Evolutionary conservation across 805 yeast genomes (phyloP).

Genomic region (Schwanniomyces occidentalis): DNA sequence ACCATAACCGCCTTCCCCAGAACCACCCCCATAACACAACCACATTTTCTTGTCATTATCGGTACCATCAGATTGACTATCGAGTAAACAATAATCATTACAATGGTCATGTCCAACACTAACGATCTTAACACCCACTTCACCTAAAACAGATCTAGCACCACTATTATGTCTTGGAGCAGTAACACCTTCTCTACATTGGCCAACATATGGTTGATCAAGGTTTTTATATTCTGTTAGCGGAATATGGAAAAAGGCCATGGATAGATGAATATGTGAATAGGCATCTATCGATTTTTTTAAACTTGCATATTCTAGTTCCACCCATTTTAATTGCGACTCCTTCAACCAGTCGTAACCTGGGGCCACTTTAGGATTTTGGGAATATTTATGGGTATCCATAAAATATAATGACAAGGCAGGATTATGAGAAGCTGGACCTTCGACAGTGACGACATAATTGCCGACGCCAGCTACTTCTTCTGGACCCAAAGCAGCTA

Average conservation of each 20-base stretch:
- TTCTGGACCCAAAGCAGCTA: slow-evolving; percentile 62
- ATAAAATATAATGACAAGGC: slow-evolving; percentile 69
- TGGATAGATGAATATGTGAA: slow-evolving; percentile 52
- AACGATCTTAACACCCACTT: slow-evolving; percentile 71
- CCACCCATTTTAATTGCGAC: slow-evolving; percentile 62
- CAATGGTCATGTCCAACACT: slow-evolving; percentile 95
- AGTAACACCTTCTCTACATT: slow-evolving; percentile 67
- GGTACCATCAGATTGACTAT: slow-evolving; percentile 23
- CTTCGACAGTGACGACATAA: slow-evolving; percentile 57
- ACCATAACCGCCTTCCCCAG: slow-evolving; percentile 95
- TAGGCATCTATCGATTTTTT: slow-evolving; percentile 30
- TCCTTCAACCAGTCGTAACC: slow-evolving; percentile 88
- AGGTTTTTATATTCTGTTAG: slow-evolving; percentile 74
- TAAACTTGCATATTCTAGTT: slow-evolving; percentile 27
- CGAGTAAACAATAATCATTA: slow-evolving; percentile 82
- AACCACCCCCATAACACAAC: slow-evolving; percentile 93
- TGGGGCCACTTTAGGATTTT: slow-evolving; percentile 60
- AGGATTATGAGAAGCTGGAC: slow-evolving; percentile 33
- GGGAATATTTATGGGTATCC: slow-evolving; percentile 81
- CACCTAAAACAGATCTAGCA: slow-evolving; percentile 56
- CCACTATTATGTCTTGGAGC: slow-evolving; percentile 75
- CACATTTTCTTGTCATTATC: slow-evolving; percentile 47
- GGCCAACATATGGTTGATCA: slow-evolving; percentile 56
- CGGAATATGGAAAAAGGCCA: slow-evolving; percentile 97
- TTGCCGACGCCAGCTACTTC: slow-evolving; percentile 83